Conservation (phyloP, 1,284 basidiomycete species). For the Papiliotrema terrestris region DNA sequence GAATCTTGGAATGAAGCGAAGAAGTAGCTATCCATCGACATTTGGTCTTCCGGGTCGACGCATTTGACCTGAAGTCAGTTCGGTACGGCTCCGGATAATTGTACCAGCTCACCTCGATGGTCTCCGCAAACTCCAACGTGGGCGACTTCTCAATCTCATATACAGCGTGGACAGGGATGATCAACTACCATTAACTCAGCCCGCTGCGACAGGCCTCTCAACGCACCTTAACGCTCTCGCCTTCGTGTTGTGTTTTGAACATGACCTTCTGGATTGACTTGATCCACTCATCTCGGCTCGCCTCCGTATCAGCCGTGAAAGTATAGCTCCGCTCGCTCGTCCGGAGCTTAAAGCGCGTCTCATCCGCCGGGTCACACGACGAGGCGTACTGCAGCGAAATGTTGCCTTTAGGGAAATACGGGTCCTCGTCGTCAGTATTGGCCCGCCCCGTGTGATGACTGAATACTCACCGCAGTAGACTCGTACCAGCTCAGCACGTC, state of each 20-base stretch:
- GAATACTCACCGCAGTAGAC: conserved; percentile 68
- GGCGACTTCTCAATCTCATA: conserved; percentile 82
- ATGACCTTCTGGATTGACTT: conserved; percentile 82
- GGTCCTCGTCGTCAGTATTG: conserved; percentile 58
- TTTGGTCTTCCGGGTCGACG: conserved; percentile 72
- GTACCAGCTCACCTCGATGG: conserved; percentile 60
- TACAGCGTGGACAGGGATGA: conserved; percentile 86
- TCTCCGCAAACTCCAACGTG: conserved; percentile 90
- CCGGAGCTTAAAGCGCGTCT: conserved; percentile 71
- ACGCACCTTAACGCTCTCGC: conserved; percentile 81
- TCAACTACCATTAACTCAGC: conserved; percentile 58
- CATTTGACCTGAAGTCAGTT: conserved; percentile 60
- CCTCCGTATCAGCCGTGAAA: conserved; percentile 71
- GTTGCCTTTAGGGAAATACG: conserved; percentile 94
- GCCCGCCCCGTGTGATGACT: background rate
- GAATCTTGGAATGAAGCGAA: conserved; percentile 81
- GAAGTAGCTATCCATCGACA: conserved; percentile 75
- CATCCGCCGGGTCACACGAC: conserved; percentile 70
- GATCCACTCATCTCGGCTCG: conserved; percentile 87
- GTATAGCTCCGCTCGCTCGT: conserved; percentile 73
- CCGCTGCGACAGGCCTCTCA: conserved; percentile 3
- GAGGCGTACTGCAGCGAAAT: conserved; percentile 89
- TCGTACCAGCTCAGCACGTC: conserved; percentile 92
- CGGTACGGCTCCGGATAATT: background rate
- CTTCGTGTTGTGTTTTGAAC: conserved; percentile 92